Evolutionary conservation across 805 yeast species (phyloP), one percentile per base, ranked within the genome.

Genomic region (Saccharomycopsis amapae): DNA sequence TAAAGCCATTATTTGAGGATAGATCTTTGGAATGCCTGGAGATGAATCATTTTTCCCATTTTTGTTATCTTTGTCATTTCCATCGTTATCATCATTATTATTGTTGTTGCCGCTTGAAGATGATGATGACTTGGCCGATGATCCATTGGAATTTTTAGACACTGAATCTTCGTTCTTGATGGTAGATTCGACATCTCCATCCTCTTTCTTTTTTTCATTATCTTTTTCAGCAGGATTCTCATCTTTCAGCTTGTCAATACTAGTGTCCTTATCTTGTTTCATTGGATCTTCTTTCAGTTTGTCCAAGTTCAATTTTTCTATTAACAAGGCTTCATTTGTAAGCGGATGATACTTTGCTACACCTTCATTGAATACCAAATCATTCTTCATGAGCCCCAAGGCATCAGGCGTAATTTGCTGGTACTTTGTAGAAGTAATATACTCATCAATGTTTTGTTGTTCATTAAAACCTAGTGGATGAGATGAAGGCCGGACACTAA

Each of bases 1-100:
- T 26, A 81, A 58, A 0, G 80, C 81, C 49, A 76, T 58, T 44
- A 76, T 75, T 52, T 75, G 78, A 3, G 81, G 81, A 45, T 75
- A 76, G 1, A 73, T 68, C 52, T 75, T 78, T 1, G 80, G 80
- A 5, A 68, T 51, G 25, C 60, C 65, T 24, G 59, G 59, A 9
- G 57, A 32, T 19, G 62, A 47, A 13, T 36, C 38, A 3, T 26
- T 20, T 20, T 22, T 26, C 31, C 58, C 55, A 31, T 56, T 63
- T 18, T 53, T 56, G 35, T 53, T 56, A 40, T 54, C 61, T 18
- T 24, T 25, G 17, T 24, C 46, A 33, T 38, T 30, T 7, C 40
- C 40, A 28, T 39, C 38, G n/a, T 36, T 23, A 25, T 17, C 30
- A 22, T 15, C 22, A 28, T 22, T 31, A 10, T 12, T 5, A 30